Conservation (phyloP, 345 rosid genomes). For the Citrus reticulata region DNA sequence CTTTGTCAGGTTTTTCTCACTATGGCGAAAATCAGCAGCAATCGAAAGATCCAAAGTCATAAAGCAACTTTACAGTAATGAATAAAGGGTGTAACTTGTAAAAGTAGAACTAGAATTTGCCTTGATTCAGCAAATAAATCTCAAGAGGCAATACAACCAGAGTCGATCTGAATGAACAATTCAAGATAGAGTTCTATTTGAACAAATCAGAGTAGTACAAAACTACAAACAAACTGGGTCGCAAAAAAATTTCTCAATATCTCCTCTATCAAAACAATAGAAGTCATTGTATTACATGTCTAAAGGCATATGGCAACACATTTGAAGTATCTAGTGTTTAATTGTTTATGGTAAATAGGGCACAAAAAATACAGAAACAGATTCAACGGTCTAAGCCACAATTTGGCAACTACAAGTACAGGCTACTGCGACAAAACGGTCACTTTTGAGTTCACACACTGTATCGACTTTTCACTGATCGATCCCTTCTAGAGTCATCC, state of each 20-base stretch:
- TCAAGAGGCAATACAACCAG: background rate
- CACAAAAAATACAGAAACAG: slow-evolving; percentile 2
- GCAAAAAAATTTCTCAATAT: background rate
- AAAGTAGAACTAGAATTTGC: background rate
- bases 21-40: background rate
- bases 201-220: background rate
- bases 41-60: background rate
- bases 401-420: background rate
- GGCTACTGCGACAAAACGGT: background rate
- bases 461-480: slow-evolving; percentile 55
- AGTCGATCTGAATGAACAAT: background rate
- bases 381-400: background rate
- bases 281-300: background rate
- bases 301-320: slow-evolving; percentile 1
- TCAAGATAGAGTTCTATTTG: background rate
- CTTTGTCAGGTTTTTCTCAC: background rate
- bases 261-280: background rate
- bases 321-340: slow-evolving; percentile 4
- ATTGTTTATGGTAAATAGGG: background rate
- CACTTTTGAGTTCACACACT: slow-evolving; percentile 39
- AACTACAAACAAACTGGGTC: background rate
- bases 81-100: background rate
- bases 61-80: background rate
- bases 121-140: background rate
- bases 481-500: slow-evolving; percentile 78